phyloP scores from a whole-genome alignment of 768 basidiomycete species.

The Leccinum rimulosum region DNA sequence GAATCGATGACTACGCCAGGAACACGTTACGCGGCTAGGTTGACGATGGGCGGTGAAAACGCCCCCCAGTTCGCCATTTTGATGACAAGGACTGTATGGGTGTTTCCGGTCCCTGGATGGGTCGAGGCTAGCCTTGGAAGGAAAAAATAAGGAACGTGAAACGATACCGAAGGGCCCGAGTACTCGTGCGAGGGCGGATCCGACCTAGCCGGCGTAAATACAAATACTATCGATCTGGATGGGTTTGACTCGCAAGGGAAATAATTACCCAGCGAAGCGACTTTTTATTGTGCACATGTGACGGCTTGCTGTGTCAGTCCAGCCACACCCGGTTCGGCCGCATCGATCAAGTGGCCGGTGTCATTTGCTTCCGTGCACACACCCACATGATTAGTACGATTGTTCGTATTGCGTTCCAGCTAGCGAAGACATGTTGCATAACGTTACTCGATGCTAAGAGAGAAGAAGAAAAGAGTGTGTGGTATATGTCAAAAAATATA shows the following conservation, averaged over 20 bases:
- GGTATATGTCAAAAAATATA: slow-evolving; percentile 36
- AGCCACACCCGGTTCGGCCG: not conserved
- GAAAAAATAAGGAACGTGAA: not conserved
- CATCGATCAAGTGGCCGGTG: not conserved
- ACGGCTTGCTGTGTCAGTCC: not conserved
- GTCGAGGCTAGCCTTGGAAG: not conserved
- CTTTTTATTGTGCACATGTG: not conserved
- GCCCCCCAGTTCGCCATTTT: not conserved
- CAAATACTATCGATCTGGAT: not conserved
- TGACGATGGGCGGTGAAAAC: not conserved
- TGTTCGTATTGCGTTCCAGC: not conserved
- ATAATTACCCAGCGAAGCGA: not conserved
- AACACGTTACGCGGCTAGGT: not conserved
- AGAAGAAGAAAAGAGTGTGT: slow-evolving; percentile 15
- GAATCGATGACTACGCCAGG: not conserved
- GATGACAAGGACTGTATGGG: not conserved
- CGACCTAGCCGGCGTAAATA: not conserved
- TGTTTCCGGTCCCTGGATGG: not conserved
- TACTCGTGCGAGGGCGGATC: not conserved
- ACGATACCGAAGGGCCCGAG: not conserved
- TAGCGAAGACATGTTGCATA: not conserved
- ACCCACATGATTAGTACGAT: not conserved
- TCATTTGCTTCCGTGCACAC: not conserved
- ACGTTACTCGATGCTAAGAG: not conserved
- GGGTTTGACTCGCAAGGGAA: not conserved